Evolutionary conservation across 164 flowering plant species (phyloP), one percentile per base, ranked within the genome.

Genomic region (Pachysandra terminalis): DNA sequence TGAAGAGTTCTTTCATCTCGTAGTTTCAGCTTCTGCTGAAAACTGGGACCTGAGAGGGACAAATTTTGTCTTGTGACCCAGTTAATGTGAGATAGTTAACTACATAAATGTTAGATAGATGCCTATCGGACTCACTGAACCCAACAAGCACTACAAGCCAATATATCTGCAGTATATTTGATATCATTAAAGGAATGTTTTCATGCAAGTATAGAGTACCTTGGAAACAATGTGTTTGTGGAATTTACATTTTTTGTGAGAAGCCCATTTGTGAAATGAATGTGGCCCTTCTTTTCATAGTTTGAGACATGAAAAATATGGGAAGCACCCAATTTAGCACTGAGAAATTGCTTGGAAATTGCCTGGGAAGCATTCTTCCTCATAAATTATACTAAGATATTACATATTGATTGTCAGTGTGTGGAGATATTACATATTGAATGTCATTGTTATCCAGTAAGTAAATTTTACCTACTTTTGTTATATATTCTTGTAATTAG

Each of bases 21-120:
- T n/a, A 17, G 61, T 58, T 58, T 58, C 35, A 58, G 61, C 61
- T 58, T 58, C 61, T 32, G 25, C 9, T n/a, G 2, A 58, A 26
- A 24, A 9, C 61, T 12, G 61, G 37, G 32, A 58, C 13, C 17
- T 58, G 37, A 4, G 26, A 58, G n/a, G 17, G 17, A 27, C n/a
- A 0, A 16, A 4, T 58, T 58, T 58, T 19, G 35, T 6, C 7
- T 26, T 27, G 37, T 14, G 26, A 27, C 13, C 9, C 13, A 58
- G 19, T 26, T 58, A 26, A 22, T 16, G 3, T 1, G 21, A 21
- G 22, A 6, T 16, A 12, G 4, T 21, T 23, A 27, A 24, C 28
- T 24, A 13, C 37, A 19, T 12, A 3, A 26, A 58, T 12, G 9
- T 27, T n/a, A n/a, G 37, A 5, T 45, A 5, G 6, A 45, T 45